These are phyloP conservation scores for Hygrocybe coccinea DNA, from an alignment of 768 basidiomycete genomes.

Conservation along the genomic window DNA sequence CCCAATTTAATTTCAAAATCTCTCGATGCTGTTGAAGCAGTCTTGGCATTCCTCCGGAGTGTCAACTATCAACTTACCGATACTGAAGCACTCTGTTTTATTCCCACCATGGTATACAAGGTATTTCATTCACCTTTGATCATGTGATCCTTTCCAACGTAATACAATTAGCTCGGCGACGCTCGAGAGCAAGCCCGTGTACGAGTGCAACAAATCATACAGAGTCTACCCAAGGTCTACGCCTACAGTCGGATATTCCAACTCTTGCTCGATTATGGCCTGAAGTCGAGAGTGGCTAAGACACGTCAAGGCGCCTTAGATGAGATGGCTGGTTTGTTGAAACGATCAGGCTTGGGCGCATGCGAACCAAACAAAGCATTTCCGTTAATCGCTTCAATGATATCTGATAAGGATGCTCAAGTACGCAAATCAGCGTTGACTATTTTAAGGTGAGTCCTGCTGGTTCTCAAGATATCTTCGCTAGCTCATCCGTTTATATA, in stretches of 20 bases:
- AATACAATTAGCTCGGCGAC: slow-evolving; percentile 74
- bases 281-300: slow-evolving; percentile 87
- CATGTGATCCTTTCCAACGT: neutral
- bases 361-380: slow-evolving; percentile 82
- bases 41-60: slow-evolving; percentile 69
- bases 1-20: slow-evolving; percentile 85
- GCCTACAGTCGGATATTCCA: slow-evolving; percentile 91
- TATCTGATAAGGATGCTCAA: slow-evolving; percentile 84
- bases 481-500: slow-evolving; percentile 27
- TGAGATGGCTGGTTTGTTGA: slow-evolving; percentile 71
- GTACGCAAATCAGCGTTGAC: slow-evolving; percentile 85
- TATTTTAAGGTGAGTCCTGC: slow-evolving; percentile 62
- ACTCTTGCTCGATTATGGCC: slow-evolving; percentile 79
- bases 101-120: slow-evolving; percentile 87
- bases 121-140: slow-evolving; percentile 34
- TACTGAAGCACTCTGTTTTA: slow-evolving; percentile 78
- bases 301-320: slow-evolving; percentile 84
- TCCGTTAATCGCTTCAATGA: slow-evolving; percentile 67
- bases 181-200: slow-evolving; percentile 74
- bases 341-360: slow-evolving; percentile 74
- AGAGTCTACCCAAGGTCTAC: slow-evolving; percentile 82
- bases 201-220: slow-evolving; percentile 80
- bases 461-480: slow-evolving; percentile 2
- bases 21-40: slow-evolving; percentile 77
- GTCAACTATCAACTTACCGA: slow-evolving; percentile 78